Evolutionary conservation across 495 filamentous ascomycete genomes (phyloP).

Genomic region (Neurospora tetrasperma): DNA sequence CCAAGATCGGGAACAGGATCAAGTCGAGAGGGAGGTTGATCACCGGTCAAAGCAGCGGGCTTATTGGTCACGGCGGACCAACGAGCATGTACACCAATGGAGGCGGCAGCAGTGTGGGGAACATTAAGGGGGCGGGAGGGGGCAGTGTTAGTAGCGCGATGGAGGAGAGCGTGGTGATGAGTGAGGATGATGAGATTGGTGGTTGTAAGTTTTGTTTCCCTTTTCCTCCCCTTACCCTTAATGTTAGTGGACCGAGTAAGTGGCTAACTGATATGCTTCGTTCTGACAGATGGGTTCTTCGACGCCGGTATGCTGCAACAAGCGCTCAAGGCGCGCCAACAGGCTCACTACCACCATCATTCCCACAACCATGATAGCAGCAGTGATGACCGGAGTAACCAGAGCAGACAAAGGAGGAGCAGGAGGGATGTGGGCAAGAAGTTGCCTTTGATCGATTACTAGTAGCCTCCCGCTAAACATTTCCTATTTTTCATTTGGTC

Average conservation of each 20-base stretch:
- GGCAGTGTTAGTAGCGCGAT: slow-evolving; percentile 33
- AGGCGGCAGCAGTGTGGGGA: neutral
- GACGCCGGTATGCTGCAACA: slow-evolving; percentile 89
- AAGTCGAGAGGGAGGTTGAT: slow-evolving; percentile 52
- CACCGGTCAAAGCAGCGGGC: slow-evolving; percentile 29
- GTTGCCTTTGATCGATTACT: slow-evolving; percentile 67
- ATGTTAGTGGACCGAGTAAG: too few species aligned
- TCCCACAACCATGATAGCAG: neutral
- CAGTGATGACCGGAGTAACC: slow-evolving; percentile 23
- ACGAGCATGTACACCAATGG: neutral
- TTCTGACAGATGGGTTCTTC: slow-evolving; percentile 75
- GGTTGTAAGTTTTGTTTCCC: slow-evolving; percentile 59
- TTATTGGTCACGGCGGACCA: slow-evolving; percentile 21
- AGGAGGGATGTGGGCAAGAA: slow-evolving; percentile 71
- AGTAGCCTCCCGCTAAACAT: neutral
- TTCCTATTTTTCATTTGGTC: neutral
- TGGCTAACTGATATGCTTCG: too few species aligned
- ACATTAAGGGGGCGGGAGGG: slow-evolving; percentile 21
- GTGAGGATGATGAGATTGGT: slow-evolving; percentile 82
- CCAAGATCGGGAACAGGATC: slow-evolving; percentile 19
- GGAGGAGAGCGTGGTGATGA: slow-evolving; percentile 51
- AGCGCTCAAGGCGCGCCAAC: slow-evolving; percentile 57
- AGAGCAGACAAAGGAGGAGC: slow-evolving; percentile 36
- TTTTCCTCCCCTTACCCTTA: neutral
- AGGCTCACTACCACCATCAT: slow-evolving; percentile 25